Base-by-base conservation (phyloP, 1,139 yeast genomes). In the Blastobotrys arbuscula region DNA sequence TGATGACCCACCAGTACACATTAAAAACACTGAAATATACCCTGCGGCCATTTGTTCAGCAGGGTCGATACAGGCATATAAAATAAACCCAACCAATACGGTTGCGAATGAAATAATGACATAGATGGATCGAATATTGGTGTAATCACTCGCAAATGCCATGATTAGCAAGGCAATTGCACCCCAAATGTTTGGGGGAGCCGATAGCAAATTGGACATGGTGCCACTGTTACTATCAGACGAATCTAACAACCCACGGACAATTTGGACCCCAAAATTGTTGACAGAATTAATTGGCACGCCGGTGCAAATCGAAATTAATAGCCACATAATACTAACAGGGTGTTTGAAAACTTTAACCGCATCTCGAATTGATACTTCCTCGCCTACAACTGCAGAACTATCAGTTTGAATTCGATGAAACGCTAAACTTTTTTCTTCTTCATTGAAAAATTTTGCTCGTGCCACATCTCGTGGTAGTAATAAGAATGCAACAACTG, bases 161-260 rank as follows among this genome's bases (percentile, higher is more conserved):
- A 73, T 55, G 15, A 70, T 55, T 47, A 75, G 65, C 44, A 72
- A 69, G 35, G 75, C 62, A 3, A 70, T 75, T 44, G 80, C 79
- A 1, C 82, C 81, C 53, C 71, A 68, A 35, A 77, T 63, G 73
- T 79, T 78, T 21, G 83, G 82, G 49, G 79, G 79, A 26, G 78
- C 77, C 0, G 82, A 76, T 56, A 74, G 78, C 53, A 74, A 71
- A 59, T 78, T 77, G 12, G 81, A 78, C 53, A 67, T 60, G 12
- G 41, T 21, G 23, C 72, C 79, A 28, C 31, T 28, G 13, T 28
- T 28, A 3, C 80, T 76, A 21, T 19, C 26, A 24, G 10, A n/a
- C n/a, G 40, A 21, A n/a, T 28, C 35, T 4, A 81, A 82, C 70
- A 78, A 68, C 48, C 74, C 69, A 42, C 65, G 68, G 53, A 78